These are phyloP conservation scores for Nymphaea colorata DNA, from an alignment of 164 flowering plant genomes.

Conservation along the genomic window DNA sequence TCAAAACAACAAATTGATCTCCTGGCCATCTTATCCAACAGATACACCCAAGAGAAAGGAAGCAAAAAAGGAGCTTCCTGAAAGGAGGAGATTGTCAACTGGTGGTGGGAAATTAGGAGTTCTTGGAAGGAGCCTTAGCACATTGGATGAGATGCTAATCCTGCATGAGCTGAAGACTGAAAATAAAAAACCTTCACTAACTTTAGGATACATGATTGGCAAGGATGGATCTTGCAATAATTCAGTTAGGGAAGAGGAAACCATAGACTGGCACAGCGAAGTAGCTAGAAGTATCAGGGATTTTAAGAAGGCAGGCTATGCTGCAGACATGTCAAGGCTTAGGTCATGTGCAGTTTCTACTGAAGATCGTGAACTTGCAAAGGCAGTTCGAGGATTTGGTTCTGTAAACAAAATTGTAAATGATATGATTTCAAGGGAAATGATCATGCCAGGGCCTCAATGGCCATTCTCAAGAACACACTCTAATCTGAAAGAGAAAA, in stretches of 20 bases:
- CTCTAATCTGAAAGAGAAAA: neutral
- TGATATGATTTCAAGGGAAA: neutral
- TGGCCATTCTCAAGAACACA: neutral
- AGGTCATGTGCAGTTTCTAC: neutral
- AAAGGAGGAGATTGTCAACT: conserved; percentile 56
- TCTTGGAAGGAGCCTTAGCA: conserved; percentile 31
- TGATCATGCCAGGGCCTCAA: neutral
- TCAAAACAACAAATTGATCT: neutral
- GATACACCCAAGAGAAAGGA: conserved; percentile 63
- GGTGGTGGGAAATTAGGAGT: conserved; percentile 25
- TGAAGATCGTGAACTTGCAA: neutral
- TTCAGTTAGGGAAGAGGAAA: conserved; percentile 9
- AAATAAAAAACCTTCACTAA: conserved; percentile 1
- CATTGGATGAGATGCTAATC: conserved; percentile 87
- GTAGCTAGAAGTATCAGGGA: neutral
- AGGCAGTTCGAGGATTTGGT: neutral
- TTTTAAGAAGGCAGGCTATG: neutral
- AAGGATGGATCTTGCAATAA: conserved; percentile 14
- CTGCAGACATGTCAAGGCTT: neutral
- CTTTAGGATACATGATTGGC: conserved; percentile 10
- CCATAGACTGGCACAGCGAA: neutral
- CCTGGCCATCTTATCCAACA: conserved; percentile 1
- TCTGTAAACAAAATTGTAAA: neutral
- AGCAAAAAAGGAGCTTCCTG: conserved; percentile 78
- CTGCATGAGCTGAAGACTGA: conserved; percentile 26